phyloP scores from a whole-genome alignment of 345 rosid genomes.

The Adansonia digitata region DNA sequence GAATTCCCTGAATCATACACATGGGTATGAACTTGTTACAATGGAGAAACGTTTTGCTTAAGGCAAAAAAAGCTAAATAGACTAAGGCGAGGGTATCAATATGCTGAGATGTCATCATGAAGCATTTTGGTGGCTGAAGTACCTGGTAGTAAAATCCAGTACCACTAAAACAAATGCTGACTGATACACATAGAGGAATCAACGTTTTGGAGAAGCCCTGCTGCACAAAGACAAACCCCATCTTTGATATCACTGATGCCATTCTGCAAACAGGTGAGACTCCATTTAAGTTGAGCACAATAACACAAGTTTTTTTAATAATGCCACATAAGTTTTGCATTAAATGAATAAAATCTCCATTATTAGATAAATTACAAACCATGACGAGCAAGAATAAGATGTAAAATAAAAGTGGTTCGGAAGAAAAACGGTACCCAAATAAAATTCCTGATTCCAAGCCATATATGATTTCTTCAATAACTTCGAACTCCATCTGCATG shows the following conservation, averaged over 20 bases:
- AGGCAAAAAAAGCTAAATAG: constrained; percentile 3
- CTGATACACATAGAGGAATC: constrained; percentile 75
- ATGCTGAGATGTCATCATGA: not conserved
- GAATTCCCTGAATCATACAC: not conserved
- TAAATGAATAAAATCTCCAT: not conserved
- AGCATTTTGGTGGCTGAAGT: constrained; percentile 1
- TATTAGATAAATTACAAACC: not conserved
- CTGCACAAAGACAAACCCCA: constrained; percentile 89
- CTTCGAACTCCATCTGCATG: constrained; percentile 83
- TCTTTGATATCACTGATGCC: constrained; percentile 95
- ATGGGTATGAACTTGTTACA: not conserved
- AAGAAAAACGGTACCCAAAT: constrained; percentile 62
- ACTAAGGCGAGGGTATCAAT: not conserved
- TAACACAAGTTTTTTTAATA: not conserved
- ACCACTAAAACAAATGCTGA: constrained; percentile 84
- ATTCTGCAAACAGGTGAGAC: constrained; percentile 53
- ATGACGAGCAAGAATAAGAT: not conserved
- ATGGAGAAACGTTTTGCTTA: not conserved
- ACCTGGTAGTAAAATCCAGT: constrained; percentile 96
- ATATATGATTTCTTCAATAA: constrained; percentile 93
- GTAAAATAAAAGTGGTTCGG: not conserved
- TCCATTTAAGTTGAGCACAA: not conserved
- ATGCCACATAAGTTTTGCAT: constrained; percentile 1
- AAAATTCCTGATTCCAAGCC: constrained; percentile 95
- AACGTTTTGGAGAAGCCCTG: constrained; percentile 65